Base-by-base conservation (phyloP, 2,329 filamentous ascomycete genomes). In the Thelonectria blattea region DNA sequence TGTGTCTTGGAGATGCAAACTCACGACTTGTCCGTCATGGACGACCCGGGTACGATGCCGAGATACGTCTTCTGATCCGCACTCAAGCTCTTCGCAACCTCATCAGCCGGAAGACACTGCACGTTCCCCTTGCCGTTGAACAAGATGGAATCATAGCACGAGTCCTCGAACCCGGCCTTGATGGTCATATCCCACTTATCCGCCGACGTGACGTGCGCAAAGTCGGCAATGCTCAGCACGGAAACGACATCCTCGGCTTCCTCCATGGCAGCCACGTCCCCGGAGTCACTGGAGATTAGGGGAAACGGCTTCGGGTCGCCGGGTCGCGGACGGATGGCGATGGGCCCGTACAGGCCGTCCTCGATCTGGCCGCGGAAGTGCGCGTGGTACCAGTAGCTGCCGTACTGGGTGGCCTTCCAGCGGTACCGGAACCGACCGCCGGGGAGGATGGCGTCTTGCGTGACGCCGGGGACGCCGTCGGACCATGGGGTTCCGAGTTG, bases 41-140 rank as follows among this genome's bases (percentile, higher is more conserved):
- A 60, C 1, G 73, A 69, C 0, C 68, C 72, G 3, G 71, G 72
- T 1, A 74, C 69, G 2, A 72, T 10, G 0, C 30, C 39, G 0
- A 81, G 64, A 3, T 74, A 70, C 0, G 34, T 30, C 52, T 70
- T 67, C 37, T 81, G 78, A 3, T 69, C 57, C 0, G 70, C 62
- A 6, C 61, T 74, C 17, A 77, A 60, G 7, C 78, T 76, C 2
- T 75, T 67, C 30, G 76, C 72, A 5, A 86, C 76, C 41, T 82
- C 75, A 5, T 77, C 76, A 6, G 75, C 72, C 0, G 78, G 70
- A 42, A 82, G 76, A 68, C 86, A 88, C 49, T 81, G 73, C 0
- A 85, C 81, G 1, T 78, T 76, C 3, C 86, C 86, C 64, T 86
- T 85, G 22, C 87, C 87, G 59, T 90, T 89, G 52, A 89, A 78